Evolutionary conservation across 2,329 filamentous ascomycete genomes (phyloP), one percentile per base, ranked within the genome.

Genomic region (Clarireedia hainanense): DNA sequence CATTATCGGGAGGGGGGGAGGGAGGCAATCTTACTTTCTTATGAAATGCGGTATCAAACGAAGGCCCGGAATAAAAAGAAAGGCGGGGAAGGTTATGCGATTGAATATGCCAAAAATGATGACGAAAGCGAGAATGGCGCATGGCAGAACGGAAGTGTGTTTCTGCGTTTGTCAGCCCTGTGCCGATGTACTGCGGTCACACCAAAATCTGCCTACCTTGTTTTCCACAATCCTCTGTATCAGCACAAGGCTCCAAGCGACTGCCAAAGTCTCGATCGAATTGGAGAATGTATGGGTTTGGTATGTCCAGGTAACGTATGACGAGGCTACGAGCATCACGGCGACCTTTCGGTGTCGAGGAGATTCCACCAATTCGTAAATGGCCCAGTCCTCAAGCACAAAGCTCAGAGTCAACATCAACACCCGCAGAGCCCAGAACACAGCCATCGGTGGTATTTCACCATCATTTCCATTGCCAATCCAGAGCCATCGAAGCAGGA

Each of bases 211-310:
- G 4, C 53, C 47, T 76, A 94, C 90, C 74, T 86, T 88, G 66
- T 86, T 83, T 62, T 86, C 84, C 47, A 87, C 77, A 63, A 97
- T 94, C 69, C 92, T 85, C 71, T 89, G 84, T 59, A 96, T 91
- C 70, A 99, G 74, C 48, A 97, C 91, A 71, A 99, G 74, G 67
- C 88, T 91, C 94, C 94, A 99, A 53, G 89, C 82, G 51, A 99
- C 91, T 50, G 92, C 80, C 64, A 99, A 76, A 2, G 94, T 97
- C 75, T 99, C 94, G 63, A 97, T 81, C 59, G 92, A 95, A 73
- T 99, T 99, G 60, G 92, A 97, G 71, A 99, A 97, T 12, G 94
- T 97, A 73, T 99, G 94, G 17, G 90, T 94, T 73, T 99, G 94
- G 74, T 92, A 96, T 46, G 92, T 96, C 92, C 94, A 99, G 48